Conservation (phyloP, 768 basidiomycete species). For the Macrolepiota fuliginosa region DNA sequence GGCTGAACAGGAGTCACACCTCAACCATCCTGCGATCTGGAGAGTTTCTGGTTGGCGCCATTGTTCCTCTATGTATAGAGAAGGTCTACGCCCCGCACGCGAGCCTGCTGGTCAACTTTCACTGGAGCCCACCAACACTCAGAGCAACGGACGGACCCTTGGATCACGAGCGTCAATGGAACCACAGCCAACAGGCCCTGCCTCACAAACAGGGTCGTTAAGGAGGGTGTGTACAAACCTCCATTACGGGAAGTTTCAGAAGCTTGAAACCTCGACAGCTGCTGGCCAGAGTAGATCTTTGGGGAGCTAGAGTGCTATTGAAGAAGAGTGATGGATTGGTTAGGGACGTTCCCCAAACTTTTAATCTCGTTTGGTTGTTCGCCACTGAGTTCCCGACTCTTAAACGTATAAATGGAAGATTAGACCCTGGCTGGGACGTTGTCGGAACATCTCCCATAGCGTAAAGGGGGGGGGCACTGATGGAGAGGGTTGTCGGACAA, state of each 20-base stretch:
- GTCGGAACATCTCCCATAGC: neutral
- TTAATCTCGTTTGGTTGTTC: neutral
- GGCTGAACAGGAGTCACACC: neutral
- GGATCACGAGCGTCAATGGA: neutral
- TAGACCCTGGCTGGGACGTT: neutral
- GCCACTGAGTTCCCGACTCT: neutral
- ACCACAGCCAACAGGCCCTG: neutral
- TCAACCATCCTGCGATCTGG: neutral
- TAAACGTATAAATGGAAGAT: neutral
- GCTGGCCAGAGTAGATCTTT: neutral
- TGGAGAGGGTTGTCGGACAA: neutral
- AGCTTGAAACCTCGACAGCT: neutral
- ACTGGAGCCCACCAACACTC: neutral
- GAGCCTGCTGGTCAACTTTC: neutral
- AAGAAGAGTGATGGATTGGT: neutral
- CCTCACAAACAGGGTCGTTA: neutral
- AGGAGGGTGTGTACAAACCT: neutral
- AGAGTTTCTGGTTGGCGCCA: neutral
- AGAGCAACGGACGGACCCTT: constrained; percentile 7
- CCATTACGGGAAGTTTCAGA: neutral
- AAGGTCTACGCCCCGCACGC: neutral
- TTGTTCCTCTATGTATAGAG: neutral
- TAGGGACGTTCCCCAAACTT: neutral
- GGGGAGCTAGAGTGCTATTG: neutral
- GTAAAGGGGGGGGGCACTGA: neutral